Evolutionary conservation across 2,329 filamentous ascomycete genomes (phyloP), one percentile per base, ranked within the genome.

Genomic region (Hymenoscyphus salicellus): DNA sequence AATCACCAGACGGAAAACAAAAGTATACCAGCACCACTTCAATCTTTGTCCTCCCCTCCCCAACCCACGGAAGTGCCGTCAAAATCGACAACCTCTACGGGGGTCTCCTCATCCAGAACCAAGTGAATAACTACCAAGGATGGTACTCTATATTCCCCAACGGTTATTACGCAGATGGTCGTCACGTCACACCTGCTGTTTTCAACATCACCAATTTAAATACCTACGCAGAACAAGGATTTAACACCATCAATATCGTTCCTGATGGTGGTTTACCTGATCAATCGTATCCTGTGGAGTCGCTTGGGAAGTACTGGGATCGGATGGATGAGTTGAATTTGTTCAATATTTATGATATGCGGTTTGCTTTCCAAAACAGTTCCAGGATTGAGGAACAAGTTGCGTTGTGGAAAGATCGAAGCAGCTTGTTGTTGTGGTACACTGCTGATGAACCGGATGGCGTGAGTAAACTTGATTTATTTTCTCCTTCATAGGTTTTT

Each of bases 361-460:
- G 72, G 14, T 73, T 71, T 36, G 68, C 70, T 0, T 75, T 72
- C 56, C 69, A 69, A 46, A 74, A 75, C 57, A 38, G 60, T 1
- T 72, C 72, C 0, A 14, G 86, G 85, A 75, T 75, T 5, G 56
- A 49, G 2, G 67, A 71, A 10, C 72, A 75, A 62, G 72, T 74
- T 5, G 66, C 58, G 1, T 57, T 72, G 3, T 74, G 71, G 71
- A 66, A 68, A 43, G 67, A 75, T 61, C 64, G 71, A 5, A 71
- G 74, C 82, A 71, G 69, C 1, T 76, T 80, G 0, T 84, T 86
- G 0, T 74, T 68, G 60, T 67, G 83, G 3, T 75, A 85, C n/a
- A 86, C 86, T 79, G 75, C 77, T 20, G 81, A 84, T 66, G 82
- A 84, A 67, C 79, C 80, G 5, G 82, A 84, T 68, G 71, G 71